A percentile compares a stretch with the other conserved stretches of the same genome.
Conservation (phyloP, 352 stramenopile species). For the Globisporangium ultimum region DNA sequence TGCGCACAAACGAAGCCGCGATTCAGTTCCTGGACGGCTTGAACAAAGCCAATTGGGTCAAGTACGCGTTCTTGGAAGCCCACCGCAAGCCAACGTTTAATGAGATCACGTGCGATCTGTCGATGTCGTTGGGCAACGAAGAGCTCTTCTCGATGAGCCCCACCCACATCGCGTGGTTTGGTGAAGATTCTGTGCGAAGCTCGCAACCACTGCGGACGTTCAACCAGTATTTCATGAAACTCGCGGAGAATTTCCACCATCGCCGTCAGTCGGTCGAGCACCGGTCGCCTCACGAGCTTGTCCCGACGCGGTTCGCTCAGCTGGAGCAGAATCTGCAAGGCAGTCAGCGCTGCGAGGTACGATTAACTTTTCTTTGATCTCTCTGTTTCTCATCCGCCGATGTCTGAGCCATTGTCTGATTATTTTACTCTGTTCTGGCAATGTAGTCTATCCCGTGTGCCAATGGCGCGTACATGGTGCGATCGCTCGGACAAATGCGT, state of each 20-base stretch:
- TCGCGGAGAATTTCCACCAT: constrained; percentile 68
- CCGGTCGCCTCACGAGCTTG: constrained; percentile 53
- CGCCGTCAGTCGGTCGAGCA: constrained; percentile 53
- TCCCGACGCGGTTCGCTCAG: constrained; percentile 56
- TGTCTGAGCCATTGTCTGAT: constrained; percentile 2
- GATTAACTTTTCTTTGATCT: constrained; percentile 2
- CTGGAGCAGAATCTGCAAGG: constrained; percentile 67
- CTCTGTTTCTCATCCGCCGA: background rate
- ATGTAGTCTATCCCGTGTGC: constrained; percentile 72
- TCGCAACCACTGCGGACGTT: constrained; percentile 65
- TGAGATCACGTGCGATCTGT: constrained; percentile 65
- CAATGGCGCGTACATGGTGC: constrained; percentile 78
- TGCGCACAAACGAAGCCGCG: constrained; percentile 46
- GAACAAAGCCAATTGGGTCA: constrained; percentile 61
- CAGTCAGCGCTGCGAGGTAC: constrained; percentile 78
- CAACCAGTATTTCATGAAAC: constrained; percentile 70
- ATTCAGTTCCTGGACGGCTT: constrained; percentile 59
- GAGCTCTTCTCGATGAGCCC: constrained; percentile 35
- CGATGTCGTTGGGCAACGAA: constrained; percentile 34
- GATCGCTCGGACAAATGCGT: constrained; percentile 52
- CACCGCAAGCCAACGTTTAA: constrained; percentile 72
- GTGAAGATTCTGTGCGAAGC: constrained; percentile 49
- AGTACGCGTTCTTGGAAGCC: constrained; percentile 69
- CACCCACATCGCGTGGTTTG: constrained; percentile 58
- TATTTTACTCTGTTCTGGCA: background rate